Base-by-base conservation (phyloP, 352 stramenopile genomes). In the Lagenidium giganteum region DNA sequence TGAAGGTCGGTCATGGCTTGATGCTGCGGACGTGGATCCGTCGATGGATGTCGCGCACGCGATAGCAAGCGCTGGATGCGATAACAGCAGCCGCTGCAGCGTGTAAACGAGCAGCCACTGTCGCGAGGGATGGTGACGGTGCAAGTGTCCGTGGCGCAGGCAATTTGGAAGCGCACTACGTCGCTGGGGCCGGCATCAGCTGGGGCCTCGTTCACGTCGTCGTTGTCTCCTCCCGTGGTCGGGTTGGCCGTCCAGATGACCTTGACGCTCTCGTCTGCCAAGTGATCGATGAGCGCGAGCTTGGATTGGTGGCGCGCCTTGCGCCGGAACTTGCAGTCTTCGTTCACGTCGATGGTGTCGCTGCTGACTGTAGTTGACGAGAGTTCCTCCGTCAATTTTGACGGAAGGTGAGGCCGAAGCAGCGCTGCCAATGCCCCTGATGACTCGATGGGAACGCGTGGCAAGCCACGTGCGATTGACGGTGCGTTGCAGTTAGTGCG, bases 41-140 rank as follows among this genome's bases (percentile, higher is more conserved):
- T n/a, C n/a, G n/a, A n/a, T n/a, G n/a, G n/a, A n/a, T n/a, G n/a
- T n/a, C n/a, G n/a, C n/a, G 46, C 47, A 1, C 64, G 61, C 2
- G 22, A 18, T 2, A 71, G 25, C 4, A 86, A 53, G 8, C 72
- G 60, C 43, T 88, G 76, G 33, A 84, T 63, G 17, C 63, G 61
- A 31, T 88, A 88, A 48, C 76, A 88, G 49, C 76, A 88, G 27
- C 59, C 82, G 22, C 72, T 65, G 36, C 72, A 86, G 27, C 68
- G 51, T 21, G 61, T 43, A 26, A 86, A 83, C 4, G 51, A 37
- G 28, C 76, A 88, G 21, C 23, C 34, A 43, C 47, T 81, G 8
- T 74, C 52, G 36, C 47, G 61, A 34, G 68, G 60, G 13, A 84
- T 31, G 21, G 37, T 44, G 18, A 57, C 22, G n/a, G 29, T 53